Base-by-base conservation (phyloP, 2,329 filamentous ascomycete species). In the Fusarium paranaense region DNA sequence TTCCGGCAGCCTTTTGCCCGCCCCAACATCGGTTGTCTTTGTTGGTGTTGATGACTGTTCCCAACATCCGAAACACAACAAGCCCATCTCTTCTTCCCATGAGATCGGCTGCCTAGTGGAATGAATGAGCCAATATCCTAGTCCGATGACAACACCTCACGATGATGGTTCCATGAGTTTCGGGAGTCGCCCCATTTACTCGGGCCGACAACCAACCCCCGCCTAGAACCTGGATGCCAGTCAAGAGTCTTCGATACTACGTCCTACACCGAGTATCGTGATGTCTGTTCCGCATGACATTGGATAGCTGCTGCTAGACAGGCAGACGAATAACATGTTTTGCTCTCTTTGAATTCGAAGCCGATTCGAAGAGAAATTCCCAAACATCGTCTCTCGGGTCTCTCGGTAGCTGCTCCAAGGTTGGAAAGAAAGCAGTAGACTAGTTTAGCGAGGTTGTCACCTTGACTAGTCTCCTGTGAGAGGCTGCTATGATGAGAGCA, bases 191-290 rank as follows among this genome's bases (percentile, higher is more conserved):
- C 33, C 37, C 35, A 64, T 64, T 20, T 57, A 14, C 62, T 64
- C 62, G 62, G 62, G n/a, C 62, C 62, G 62, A 64, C 62, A 64
- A 30, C 32, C 2, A 40, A 25, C 33, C 62, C 50, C 50, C 37
- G 37, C 50, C 18, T 14, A 10, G 37, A 58, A 11, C 60, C n/a
- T 27, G 11, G 25, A 30, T 35, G 25, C 47, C 25, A 30, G 25
- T 52, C 47, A 30, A 32, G 47, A 54, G 47, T 20, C 18, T n/a
- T 54, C 47, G 47, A 54, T 54, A 54, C 47, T 54, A 54, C 47
- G 27, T 32, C 47, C 47, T 14, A 20, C 27, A 32, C 11, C 10
- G 32, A 30, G n/a, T 32, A 54, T 54, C 47, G 47, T 54, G 11
- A 54, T 54, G 47, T 32, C 11, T 54, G 6, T n/a, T 32, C 47